These are phyloP conservation scores for Carnegiea gigantea DNA, from an alignment of 179 eudicot species.

Conservation along the genomic window DNA sequence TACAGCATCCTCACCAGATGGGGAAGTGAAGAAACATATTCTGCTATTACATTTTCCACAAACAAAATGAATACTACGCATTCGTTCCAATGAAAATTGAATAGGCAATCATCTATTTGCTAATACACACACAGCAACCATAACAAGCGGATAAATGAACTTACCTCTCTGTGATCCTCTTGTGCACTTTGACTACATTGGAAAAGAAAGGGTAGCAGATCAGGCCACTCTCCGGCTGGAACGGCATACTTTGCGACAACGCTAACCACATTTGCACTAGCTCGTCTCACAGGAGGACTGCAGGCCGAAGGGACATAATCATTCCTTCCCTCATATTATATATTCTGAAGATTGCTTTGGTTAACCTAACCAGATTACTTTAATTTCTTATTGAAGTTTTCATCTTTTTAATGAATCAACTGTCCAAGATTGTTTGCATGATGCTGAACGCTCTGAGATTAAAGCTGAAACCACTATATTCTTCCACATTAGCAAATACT, in stretches of 20 bases:
- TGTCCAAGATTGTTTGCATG: too few species aligned
- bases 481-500: too few species aligned
- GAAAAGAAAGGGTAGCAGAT: conserved; percentile 87
- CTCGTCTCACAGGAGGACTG: conserved; percentile 95
- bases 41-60: background rate
- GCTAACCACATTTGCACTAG: conserved; percentile 97
- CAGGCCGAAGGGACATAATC: background rate
- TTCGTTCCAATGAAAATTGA: background rate
- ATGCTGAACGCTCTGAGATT: too few species aligned
- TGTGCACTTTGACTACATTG: conserved; percentile 95
- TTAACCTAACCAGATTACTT: conserved; percentile 1
- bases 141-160: background rate
- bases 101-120: background rate
- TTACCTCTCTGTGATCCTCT: conserved; percentile 94
- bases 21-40: too few species aligned
- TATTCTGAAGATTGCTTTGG: background rate
- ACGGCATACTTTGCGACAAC: conserved; percentile 95
- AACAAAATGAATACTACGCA: background rate
- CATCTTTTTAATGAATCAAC: background rate
- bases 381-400: background rate
- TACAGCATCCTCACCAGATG: too few species aligned
- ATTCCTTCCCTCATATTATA: background rate
- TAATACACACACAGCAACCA: background rate
- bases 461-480: too few species aligned
- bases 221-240: conserved; percentile 98